A percentile compares a stretch with the other conserved stretches of the same genome.
Evolutionary conservation across 2,329 filamentous ascomycete species (phyloP).

Genomic region (Penicillium psychrosexuale): DNA sequence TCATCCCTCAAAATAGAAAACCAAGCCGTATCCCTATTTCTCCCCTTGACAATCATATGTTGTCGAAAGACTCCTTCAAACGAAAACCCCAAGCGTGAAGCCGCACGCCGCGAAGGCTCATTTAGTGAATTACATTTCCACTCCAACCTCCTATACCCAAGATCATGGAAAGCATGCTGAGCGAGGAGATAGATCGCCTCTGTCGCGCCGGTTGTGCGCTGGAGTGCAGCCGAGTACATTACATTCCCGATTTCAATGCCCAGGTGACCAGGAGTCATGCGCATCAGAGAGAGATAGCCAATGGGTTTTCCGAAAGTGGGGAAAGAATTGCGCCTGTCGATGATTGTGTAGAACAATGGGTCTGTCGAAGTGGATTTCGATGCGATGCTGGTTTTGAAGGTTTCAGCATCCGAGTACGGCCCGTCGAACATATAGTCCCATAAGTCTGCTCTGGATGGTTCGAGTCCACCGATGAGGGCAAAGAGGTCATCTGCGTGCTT

Average conservation of each 20-base stretch:
- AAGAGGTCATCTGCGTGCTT: constrained; percentile 34
- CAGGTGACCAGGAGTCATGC: constrained; percentile 49
- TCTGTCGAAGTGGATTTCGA: constrained; percentile 30
- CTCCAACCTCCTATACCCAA: constrained; percentile 58
- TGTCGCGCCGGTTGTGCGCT: constrained; percentile 55
- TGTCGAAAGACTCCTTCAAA: constrained; percentile 61
- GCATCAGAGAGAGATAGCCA: constrained; percentile 46
- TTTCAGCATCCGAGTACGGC: constrained; percentile 32
- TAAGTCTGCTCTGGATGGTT: constrained; percentile 21
- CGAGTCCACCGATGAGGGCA: constrained; percentile 24
- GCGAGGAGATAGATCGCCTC: constrained; percentile 59
- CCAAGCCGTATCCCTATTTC: constrained; percentile 59
- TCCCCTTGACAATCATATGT: constrained; percentile 59
- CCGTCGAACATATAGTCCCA: constrained; percentile 45
- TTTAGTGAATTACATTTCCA: constrained; percentile 65
- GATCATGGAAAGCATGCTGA: constrained; percentile 51
- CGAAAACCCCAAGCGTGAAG: constrained; percentile 56
- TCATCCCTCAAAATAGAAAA: constrained; percentile 58
- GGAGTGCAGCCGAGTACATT: constrained; percentile 50
- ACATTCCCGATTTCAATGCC: constrained; percentile 59
- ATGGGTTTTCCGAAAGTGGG: constrained; percentile 34
- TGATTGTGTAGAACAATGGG: constrained; percentile 47
- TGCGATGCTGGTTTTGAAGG: constrained; percentile 30
- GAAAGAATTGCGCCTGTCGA: constrained; percentile 32
- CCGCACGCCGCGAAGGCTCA: constrained; percentile 52